Conservation (phyloP, 495 filamentous ascomycete genomes). For the Penicillium paxilli region DNA sequence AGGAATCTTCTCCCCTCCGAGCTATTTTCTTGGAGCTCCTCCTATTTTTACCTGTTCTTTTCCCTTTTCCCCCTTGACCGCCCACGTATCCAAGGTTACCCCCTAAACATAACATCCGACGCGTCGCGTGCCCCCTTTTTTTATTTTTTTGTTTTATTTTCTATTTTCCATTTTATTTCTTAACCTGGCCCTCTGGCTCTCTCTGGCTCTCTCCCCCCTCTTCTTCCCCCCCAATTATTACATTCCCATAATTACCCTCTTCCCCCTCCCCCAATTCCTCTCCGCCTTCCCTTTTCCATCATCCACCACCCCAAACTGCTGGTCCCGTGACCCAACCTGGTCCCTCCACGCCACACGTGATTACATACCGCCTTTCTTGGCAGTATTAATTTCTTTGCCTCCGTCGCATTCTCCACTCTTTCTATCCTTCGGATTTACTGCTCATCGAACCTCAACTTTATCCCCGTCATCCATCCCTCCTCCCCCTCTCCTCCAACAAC, state of each 20-base stretch:
- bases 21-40: slow-evolving; percentile 39
- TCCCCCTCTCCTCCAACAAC: slow-evolving; percentile 5
- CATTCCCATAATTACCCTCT: no score
- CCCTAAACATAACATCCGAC: slow-evolving; percentile 23
- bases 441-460: not conserved
- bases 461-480: slow-evolving; percentile 9
- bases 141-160: slow-evolving; percentile 7
- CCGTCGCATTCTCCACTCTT: slow-evolving; percentile 52
- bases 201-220: slow-evolving; percentile 16
- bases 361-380: slow-evolving; percentile 39
- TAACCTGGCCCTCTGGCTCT: slow-evolving; percentile 4
- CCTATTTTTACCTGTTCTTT: slow-evolving; percentile 19
- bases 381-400: slow-evolving; percentile 44
- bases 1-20: slow-evolving; percentile 51
- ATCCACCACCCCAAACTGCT: no score
- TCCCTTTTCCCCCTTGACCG: not conserved
- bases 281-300: slow-evolving; percentile 12
- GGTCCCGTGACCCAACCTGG: slow-evolving; percentile 15
- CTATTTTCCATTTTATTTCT: slow-evolving; percentile 10
- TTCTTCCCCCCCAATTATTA: slow-evolving; percentile 13
- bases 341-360: slow-evolving; percentile 45
- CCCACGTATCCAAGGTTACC: slow-evolving; percentile 20
- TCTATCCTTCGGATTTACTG: slow-evolving; percentile 21
- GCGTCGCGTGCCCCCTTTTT: slow-evolving; percentile 32
- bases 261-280: slow-evolving; percentile 7